Base-by-base conservation (phyloP, 306 rosid genomes). In the Luffa acutangula region DNA sequence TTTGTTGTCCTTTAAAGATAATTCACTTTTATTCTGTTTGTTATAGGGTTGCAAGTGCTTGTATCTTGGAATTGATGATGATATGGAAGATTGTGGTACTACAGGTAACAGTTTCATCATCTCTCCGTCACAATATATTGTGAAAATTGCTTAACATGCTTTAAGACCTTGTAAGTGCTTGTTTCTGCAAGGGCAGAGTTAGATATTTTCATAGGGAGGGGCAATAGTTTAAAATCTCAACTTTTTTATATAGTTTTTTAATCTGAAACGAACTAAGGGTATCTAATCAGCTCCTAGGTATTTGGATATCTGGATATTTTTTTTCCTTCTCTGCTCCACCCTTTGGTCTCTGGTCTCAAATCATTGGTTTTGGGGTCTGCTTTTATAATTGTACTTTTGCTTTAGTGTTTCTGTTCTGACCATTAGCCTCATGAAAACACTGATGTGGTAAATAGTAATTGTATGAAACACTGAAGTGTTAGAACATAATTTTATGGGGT, bases 31-130 rank as follows among this genome's bases (percentile, higher is more conserved):
- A 53, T 75, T 8, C 18, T 34, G 75, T 83, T 81, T 65, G 57
- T 57, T 78, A 78, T 83, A 95, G 99, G 97, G 94, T 48, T 90
- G 92, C 89, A 95, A 91, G 84, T 89, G 97, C 84, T 82, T 95
- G 81, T 88, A 84, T 82, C 96, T 90, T 87, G 96, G 96, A 81
- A 85, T 91, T 82, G 94, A 90, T 77, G 90, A 90, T 66, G 93
- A 90, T 54, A 93, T 92, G 85, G 91, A 89, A 87, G 93, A 91
- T 80, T 88, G 86, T 63, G 99, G 99, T 80, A 95, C 99, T 64
- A 89, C 97, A 88, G 99, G 97, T 90, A 53, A 76, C 78, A 80
- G 53, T 25, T 45, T 20, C 78, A 71, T 33, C 83, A 69, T 41
- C 81, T 39, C 6, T 39, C 31, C 65, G 66, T 57, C 72, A 58